Conservation (phyloP, 768 basidiomycete species). For the Rhodotorula kratochvilovae region DNA sequence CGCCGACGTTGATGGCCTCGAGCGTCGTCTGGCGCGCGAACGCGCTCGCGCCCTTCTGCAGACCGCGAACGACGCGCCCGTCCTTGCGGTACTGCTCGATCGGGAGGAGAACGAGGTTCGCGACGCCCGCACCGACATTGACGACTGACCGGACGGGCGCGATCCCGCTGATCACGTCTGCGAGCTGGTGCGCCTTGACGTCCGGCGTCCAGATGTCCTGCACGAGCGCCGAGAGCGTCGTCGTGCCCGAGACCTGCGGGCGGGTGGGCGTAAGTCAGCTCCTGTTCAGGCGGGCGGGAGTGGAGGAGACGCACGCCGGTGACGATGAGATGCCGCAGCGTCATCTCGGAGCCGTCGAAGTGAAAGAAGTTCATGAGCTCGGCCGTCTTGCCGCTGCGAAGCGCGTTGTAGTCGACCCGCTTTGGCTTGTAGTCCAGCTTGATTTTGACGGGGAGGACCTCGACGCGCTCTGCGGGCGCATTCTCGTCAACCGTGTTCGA, state of each 20-base stretch:
- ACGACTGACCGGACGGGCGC: constrained; percentile 93
- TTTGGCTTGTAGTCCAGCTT: constrained; percentile 99
- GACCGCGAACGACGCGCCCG: constrained; percentile 79
- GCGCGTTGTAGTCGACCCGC: constrained; percentile 85
- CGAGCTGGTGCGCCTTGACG: constrained; percentile 95
- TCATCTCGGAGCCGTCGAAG: constrained; percentile 98
- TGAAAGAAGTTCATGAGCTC: constrained; percentile 99
- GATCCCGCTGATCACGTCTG: constrained; percentile 93
- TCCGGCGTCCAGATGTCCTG: constrained; percentile 99
- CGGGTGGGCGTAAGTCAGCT: not conserved
- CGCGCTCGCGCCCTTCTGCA: constrained; percentile 87
- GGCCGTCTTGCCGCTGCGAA: constrained; percentile 83
- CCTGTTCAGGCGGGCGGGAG: not conserved
- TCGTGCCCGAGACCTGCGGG: constrained; percentile 82
- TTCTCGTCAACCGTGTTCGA: not conserved
- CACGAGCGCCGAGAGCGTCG: constrained; percentile 78
- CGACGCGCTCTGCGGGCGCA: constrained; percentile 67
- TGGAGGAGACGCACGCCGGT: constrained; percentile 64
- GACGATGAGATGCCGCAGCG: constrained; percentile 82
- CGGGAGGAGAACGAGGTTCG: constrained; percentile 88
- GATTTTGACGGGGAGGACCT: constrained; percentile 88
- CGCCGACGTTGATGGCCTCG: constrained; percentile 91
- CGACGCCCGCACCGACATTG: constrained; percentile 94
- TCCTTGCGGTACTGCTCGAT: constrained; percentile 98
- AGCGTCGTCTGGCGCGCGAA: constrained; percentile 92